Conservation (phyloP, 2,329 filamentous ascomycete genomes). For the Aspergillus niger region DNA sequence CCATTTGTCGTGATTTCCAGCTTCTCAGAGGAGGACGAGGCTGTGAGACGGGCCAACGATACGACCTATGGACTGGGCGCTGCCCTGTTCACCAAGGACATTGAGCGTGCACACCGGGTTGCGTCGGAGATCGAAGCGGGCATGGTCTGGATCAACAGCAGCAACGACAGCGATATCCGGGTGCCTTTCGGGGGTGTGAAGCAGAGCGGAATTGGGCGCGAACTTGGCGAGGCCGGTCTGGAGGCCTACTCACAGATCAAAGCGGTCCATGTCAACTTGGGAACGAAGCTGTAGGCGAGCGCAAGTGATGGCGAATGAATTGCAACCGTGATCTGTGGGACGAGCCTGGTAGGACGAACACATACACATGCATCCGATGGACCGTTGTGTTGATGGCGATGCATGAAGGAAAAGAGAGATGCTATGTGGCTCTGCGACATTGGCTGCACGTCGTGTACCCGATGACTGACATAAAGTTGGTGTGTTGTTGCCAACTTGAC, state of each 20-base stretch:
- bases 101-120: conserved; percentile 62
- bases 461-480: neutral
- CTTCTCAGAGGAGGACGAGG: conserved; percentile 63
- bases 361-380: neutral
- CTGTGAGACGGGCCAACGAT: conserved; percentile 61
- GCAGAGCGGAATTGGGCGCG: conserved; percentile 63
- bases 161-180: conserved; percentile 50
- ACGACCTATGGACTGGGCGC: conserved; percentile 39
- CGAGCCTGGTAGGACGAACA: neutral
- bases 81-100: conserved; percentile 53
- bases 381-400: neutral
- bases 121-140: conserved; percentile 63
- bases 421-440: neutral
- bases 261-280: conserved; percentile 51
- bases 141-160: conserved; percentile 70
- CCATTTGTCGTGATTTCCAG: conserved; percentile 61
- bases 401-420: neutral
- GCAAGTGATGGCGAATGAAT: neutral
- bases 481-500: too few species aligned
- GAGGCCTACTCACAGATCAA: conserved; percentile 65
- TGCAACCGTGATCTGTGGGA: neutral
- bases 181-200: conserved; percentile 66
- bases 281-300: conserved; percentile 38
- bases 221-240: conserved; percentile 62
- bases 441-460: neutral